Base-by-base conservation (phyloP, 1,139 yeast genomes). In the Kurtzmaniella quercitrusa region DNA sequence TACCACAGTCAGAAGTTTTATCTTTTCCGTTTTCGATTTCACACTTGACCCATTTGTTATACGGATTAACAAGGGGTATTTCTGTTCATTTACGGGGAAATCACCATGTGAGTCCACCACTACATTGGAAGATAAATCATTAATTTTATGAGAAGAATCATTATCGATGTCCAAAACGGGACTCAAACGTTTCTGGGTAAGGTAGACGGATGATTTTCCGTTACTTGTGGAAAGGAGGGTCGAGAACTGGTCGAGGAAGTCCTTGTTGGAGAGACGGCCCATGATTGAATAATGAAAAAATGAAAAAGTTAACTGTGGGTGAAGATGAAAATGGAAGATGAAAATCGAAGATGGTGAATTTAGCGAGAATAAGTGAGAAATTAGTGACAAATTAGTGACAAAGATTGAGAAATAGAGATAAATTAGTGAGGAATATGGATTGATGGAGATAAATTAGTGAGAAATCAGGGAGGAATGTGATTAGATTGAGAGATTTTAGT, bases 1-100 rank as follows among this genome's bases (percentile, higher is more conserved):
- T 25, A 88, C 88, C 17, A 81, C 77, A 0, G 95, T 86, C 8
- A 87, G 77, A 39, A 79, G 60, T 56, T 83, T 84, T 36, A 60
- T 54, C 57, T 81, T 80, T 46, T 67, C 66, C 25, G 62, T 63
- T 34, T 46, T 39, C 3, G 33, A 34, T 43, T 52, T 53, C 31
- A 46, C 52, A 21, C 54, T 57, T 33, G 55, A 54, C n/a, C 88
- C 88, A 55, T 84, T 79, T 36, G 88, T 73, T 40, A 85, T 65
- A 59, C 87, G 72, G 39, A 81, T 65, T 41, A 82, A 61, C 2
- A 81, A 58, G 4, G 82, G 75, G 52, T 79, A 81, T 41, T 57
- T 49, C 18, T 48, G 47, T 5, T 46, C 48, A 41, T 63, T 64
- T 7, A 49, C 43, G 9, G 47, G 40, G 15, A 34, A 44, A 19